A percentile compares a stretch with the other conserved stretches of the same genome.
Conservation (phyloP, 768 basidiomycete species). For the Tulasnella sp. region DNA sequence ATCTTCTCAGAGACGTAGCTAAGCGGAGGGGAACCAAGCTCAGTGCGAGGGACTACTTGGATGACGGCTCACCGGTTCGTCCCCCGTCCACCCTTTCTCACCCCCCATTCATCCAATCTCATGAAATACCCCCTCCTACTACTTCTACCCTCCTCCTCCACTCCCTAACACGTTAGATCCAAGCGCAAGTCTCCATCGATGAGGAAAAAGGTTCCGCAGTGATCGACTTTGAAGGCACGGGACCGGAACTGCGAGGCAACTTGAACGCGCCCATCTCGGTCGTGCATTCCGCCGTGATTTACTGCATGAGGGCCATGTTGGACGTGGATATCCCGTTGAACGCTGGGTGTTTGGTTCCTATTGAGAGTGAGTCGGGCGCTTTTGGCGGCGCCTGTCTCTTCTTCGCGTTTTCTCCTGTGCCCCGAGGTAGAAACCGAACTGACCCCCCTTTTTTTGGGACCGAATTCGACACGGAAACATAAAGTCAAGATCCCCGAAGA, state of each 20-base stretch:
- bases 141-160: background rate
- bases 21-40: constrained; percentile 65
- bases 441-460: too few relatives aligned
- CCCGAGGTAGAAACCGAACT: too few relatives aligned
- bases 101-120: background rate
- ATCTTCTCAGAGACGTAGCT: constrained; percentile 70
- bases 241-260: constrained; percentile 56
- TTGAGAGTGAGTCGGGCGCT: constrained; percentile 57
- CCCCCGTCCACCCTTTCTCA: background rate
- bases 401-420: too few relatives aligned
- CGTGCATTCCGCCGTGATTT: constrained; percentile 82
- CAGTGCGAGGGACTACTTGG: constrained; percentile 74
- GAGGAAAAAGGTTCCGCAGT: constrained; percentile 67
- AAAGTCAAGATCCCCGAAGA: constrained; percentile 80
- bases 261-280: constrained; percentile 82
- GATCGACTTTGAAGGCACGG: constrained; percentile 63
- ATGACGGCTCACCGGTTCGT: constrained; percentile 76
- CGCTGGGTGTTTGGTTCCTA: constrained; percentile 85
- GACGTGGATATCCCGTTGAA: constrained; percentile 85
- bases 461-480: too few relatives aligned
- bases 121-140: background rate
- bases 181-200: constrained; percentile 72
- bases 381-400: background rate
- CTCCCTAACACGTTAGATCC: constrained; percentile 47
- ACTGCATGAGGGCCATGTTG: constrained; percentile 84